phyloP scores from a whole-genome alignment of 345 rosid species.

The Mangifera indica region DNA sequence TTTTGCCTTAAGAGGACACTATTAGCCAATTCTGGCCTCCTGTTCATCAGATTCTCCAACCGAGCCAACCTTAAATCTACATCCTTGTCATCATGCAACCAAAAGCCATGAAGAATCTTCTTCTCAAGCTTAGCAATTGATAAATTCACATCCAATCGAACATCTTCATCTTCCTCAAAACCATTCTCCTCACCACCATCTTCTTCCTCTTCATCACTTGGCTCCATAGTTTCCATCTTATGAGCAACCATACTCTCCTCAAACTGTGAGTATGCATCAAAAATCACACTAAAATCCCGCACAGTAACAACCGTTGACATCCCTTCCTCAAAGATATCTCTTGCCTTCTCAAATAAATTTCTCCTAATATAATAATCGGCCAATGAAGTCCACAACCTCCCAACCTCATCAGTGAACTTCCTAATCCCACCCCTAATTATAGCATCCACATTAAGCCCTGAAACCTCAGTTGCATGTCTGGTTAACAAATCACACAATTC shows the following conservation, averaged over 20 bases:
- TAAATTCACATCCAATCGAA: conserved; percentile 53
- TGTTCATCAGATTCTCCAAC: conserved; percentile 68
- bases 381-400: conserved; percentile 91
- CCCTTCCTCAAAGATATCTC: conserved; percentile 95
- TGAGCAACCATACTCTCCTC: conserved; percentile 75
- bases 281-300: conserved; percentile 89
- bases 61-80: conserved; percentile 85
- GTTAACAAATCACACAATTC: conserved; percentile 91
- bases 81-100: conserved; percentile 85
- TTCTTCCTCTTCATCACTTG: conserved; percentile 64
- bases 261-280: conserved; percentile 78
- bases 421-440: conserved; percentile 95
- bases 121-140: conserved; percentile 63
- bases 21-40: conserved; percentile 90
- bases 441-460: conserved; percentile 90
- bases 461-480: conserved; percentile 74
- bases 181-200: conserved; percentile 46
- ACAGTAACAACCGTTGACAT: conserved; percentile 93
- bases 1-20: conserved; percentile 92
- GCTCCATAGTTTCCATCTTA: conserved; percentile 67
- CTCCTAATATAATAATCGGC: conserved; percentile 96
- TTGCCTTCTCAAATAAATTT: conserved; percentile 78
- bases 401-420: conserved; percentile 90
- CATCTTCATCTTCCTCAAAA: conserved; percentile 59
- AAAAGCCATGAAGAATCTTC: conserved; percentile 77